These are phyloP conservation scores for Blastobotrys apis DNA, from an alignment of 1,139 yeast species.

Conservation along the genomic window DNA sequence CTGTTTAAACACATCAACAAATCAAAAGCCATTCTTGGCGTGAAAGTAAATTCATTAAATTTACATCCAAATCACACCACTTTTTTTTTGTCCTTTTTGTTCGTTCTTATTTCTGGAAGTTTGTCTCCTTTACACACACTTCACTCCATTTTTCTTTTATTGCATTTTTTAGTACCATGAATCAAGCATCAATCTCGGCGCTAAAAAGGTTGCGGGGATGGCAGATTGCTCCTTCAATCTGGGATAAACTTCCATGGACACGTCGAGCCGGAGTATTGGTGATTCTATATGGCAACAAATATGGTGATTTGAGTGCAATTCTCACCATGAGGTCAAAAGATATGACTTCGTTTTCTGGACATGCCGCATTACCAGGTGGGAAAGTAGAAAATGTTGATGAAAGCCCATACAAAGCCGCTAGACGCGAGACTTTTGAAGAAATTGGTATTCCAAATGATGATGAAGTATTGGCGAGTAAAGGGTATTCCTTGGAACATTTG, in stretches of 20 bases:
- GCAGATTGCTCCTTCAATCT: conserved; percentile 32
- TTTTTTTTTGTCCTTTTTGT: no score
- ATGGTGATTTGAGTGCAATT: conserved; percentile 72
- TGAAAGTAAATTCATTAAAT: no score
- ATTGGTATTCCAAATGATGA: conserved; percentile 64
- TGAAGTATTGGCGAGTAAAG: conserved; percentile 35
- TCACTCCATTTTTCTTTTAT: no score
- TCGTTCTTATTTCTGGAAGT: no score
- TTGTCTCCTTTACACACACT: no score
- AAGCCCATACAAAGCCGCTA: conserved; percentile 63
- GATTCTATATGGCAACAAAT: conserved; percentile 56
- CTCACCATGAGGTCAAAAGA: conserved; percentile 71
- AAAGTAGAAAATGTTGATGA: conserved; percentile 44
- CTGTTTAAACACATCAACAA: no score
- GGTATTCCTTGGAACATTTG: conserved; percentile 45
- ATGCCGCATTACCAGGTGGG: conserved; percentile 83
- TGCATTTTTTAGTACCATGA: conserved; percentile 3
- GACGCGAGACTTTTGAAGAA: conserved; percentile 84
- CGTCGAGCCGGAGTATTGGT: conserved; percentile 76
- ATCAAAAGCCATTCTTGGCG: no score
- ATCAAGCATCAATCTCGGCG: conserved; percentile 3
- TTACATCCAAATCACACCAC: no score
- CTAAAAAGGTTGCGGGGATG: conserved; percentile 6
- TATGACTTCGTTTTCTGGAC: conserved; percentile 75
- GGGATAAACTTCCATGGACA: conserved; percentile 55